These are phyloP conservation scores for Blastomyces silverae DNA, from an alignment of 2,329 filamentous ascomycete species.

Conservation along the genomic window DNA sequence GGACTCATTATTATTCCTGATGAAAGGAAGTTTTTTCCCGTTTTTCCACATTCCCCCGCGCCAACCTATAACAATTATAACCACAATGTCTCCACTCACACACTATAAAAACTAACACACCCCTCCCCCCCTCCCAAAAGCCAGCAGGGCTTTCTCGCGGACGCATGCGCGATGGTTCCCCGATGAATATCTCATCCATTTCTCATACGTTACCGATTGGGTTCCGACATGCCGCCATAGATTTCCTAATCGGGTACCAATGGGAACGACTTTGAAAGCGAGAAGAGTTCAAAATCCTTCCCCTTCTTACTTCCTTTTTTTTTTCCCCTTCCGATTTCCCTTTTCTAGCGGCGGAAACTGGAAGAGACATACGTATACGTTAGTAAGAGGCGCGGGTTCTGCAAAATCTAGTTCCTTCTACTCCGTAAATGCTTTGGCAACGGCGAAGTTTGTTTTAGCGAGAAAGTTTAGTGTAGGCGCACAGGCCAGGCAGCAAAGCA, in stretches of 20 bases:
- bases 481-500: too few species aligned
- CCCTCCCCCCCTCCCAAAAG: background rate
- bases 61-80: background rate
- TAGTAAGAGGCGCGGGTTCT: too few species aligned
- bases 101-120: background rate
- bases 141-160: background rate
- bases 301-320: background rate
- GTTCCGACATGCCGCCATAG: background rate
- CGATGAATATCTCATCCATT: background rate
- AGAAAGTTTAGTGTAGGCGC: too few species aligned
- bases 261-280: background rate
- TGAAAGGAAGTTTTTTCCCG: background rate
- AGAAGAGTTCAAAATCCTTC: background rate
- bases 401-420: too few species aligned
- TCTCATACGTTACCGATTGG: conserved; percentile 5
- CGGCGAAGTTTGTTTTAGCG: too few species aligned
- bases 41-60: background rate
- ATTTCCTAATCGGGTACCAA: background rate
- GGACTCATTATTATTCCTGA: background rate
- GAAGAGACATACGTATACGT: background rate
- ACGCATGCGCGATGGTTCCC: conserved; percentile 1
- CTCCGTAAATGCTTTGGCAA: too few species aligned
- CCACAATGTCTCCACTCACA: background rate
- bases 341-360: too few species aligned
- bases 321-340: too few species aligned